Base-by-base conservation (phyloP, 805 yeast species). In the Candida multigemmis region DNA sequence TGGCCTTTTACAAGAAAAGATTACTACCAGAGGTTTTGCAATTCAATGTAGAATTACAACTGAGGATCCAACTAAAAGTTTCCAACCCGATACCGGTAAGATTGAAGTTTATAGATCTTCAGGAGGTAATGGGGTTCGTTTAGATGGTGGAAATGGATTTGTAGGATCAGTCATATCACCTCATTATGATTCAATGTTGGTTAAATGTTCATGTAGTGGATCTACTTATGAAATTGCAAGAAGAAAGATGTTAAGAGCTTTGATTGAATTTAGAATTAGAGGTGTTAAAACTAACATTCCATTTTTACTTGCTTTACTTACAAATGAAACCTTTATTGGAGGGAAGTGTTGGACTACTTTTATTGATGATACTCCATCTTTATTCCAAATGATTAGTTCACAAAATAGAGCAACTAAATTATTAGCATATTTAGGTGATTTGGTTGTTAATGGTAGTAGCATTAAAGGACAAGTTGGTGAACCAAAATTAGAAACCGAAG, bases 251-350 rank as follows among this genome's bases (percentile, higher is more conserved):
- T 71, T 91, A 50, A 75, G 99, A 54, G 81, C 99, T 10, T 71
- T 91, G 52, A 84, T 91, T 42, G 99, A 91, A 64, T 91, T 91
- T 65, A 80, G 98, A 71, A 85, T 91, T 48, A 80, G 98, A 68
- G 99, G 99, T 55, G 98, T 91, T 46, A 91, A 91, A 69, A 91
- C 98, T 32, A 91, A 91, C 63, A 93, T 91, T 42, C 97, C 98
- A 17, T 91, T 91, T 69, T 65, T 91, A 58, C 68, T 91, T 47
- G 91, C 97, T 10, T 58, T 91, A 37, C 69, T 91, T 49, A 91
- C 96, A 35, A 77, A 91, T 56, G 89, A 81, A 30, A 82, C 87
- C 13, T 89, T 89, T 48, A 77, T 85, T 44, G 50, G 56, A 25
- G 95, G 96, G 49, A 67, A 72, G 40, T 91, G 96, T 64, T 89